A percentile compares a stretch with the other conserved stretches of the same genome.
phyloP scores from a whole-genome alignment of 1,139 yeast genomes.

The Geotrichum fermentans region DNA sequence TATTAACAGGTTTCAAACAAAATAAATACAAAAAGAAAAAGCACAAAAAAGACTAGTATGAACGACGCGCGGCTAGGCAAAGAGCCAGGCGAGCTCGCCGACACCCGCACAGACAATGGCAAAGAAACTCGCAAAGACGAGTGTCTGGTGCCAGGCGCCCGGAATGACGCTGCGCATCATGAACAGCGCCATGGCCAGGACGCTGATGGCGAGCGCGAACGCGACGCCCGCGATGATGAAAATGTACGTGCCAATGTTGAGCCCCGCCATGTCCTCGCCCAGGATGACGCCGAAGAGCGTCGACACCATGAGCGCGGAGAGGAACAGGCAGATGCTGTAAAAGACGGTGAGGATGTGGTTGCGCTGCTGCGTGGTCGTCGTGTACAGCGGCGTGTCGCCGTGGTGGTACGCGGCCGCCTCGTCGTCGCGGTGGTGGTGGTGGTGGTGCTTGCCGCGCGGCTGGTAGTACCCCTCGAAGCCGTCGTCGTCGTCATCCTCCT shows the following conservation, averaged over 20 bases:
- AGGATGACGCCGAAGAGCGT: conserved; percentile 46
- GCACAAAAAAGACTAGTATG: too few relatives aligned
- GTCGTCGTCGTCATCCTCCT: conserved; percentile 21
- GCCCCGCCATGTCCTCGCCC: conserved; percentile 34
- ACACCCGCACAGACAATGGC: conserved; percentile 44
- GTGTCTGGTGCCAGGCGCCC: conserved; percentile 39
- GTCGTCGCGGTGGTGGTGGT: background rate
- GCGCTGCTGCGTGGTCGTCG: conserved; percentile 39
- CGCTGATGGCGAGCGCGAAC: conserved; percentile 37
- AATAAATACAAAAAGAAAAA: too few relatives aligned
- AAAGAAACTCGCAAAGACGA: conserved; percentile 39
- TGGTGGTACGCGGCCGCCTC: conserved; percentile 9
- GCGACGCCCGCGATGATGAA: conserved; percentile 35
- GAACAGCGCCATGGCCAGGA: conserved; percentile 39
- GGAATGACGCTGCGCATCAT: conserved; percentile 39
- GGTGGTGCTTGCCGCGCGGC: background rate
- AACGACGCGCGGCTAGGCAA: conserved; percentile 20
- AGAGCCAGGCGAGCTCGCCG: conserved; percentile 42
- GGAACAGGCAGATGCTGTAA: conserved; percentile 42
- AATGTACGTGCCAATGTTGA: conserved; percentile 24
- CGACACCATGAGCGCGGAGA: conserved; percentile 45
- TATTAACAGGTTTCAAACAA: too few relatives aligned
- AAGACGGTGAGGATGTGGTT: conserved; percentile 48
- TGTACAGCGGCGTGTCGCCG: too few relatives aligned
- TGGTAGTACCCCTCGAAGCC: conserved; percentile 21